A percentile compares a stretch with the other conserved stretches of the same genome.
phyloP scores from a whole-genome alignment of 2,329 filamentous ascomycete species.

The Aspergillus aculeatus region DNA sequence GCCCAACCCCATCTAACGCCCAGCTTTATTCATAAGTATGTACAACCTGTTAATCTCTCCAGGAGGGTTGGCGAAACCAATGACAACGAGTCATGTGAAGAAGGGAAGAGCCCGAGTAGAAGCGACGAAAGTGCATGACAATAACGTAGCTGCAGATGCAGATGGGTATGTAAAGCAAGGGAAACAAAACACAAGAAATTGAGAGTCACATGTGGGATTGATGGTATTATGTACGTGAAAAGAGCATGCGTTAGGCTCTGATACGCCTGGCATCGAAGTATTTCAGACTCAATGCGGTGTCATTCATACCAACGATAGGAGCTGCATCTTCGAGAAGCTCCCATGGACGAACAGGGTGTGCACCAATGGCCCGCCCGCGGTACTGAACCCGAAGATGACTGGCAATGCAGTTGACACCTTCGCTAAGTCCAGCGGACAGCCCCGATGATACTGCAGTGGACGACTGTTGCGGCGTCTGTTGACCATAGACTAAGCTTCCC shows the following conservation, averaged over 20 bases:
- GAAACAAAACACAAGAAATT: background rate
- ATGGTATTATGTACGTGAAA: background rate
- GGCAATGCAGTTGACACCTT: conserved; percentile 28
- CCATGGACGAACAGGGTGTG: conserved; percentile 42
- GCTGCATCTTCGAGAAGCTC: conserved; percentile 48
- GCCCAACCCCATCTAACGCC: background rate
- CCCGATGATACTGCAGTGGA: conserved; percentile 9
- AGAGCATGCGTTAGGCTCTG: conserved; percentile 14
- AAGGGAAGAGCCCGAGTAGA: background rate
- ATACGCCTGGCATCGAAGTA: conserved; percentile 43
- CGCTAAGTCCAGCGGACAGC: conserved; percentile 18
- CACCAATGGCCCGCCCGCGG: conserved; percentile 34
- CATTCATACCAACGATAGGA: conserved; percentile 45
- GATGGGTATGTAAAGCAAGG: conserved; percentile 4
- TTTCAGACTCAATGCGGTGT: conserved; percentile 44
- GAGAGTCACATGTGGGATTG: background rate
- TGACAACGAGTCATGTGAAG: background rate
- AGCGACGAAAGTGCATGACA: background rate
- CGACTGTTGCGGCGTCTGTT: conserved; percentile 21
- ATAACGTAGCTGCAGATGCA: background rate
- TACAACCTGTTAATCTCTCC: background rate
- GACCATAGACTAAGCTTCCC: conserved; percentile 19
- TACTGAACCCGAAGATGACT: conserved; percentile 40
- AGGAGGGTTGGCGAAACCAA: background rate
- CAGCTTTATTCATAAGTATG: background rate